phyloP scores from a whole-genome alignment of 768 basidiomycete species.

The Kwoniella newhampshirensis region DNA sequence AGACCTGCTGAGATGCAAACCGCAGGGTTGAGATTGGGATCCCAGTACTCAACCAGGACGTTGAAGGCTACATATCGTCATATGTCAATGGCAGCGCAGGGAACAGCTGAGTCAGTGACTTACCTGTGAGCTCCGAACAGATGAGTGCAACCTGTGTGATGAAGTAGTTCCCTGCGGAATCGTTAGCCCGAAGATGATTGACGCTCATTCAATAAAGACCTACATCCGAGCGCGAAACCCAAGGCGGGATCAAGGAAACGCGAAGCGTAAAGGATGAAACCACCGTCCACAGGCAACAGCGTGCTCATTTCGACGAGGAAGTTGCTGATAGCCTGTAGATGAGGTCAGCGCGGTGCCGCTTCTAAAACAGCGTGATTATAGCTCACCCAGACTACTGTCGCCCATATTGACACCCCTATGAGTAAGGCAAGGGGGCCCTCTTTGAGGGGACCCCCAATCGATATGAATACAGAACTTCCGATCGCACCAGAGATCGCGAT shows the following conservation, averaged over 20 bases:
- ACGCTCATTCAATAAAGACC: neutral
- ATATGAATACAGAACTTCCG: constrained; percentile 23
- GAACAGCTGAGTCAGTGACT: too few relatives aligned
- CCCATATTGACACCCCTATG: constrained; percentile 28
- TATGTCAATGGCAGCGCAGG: too few relatives aligned
- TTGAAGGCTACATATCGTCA: constrained; percentile 13
- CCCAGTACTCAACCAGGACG: constrained; percentile 27
- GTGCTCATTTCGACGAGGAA: constrained; percentile 27
- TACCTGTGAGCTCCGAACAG: constrained; percentile 22
- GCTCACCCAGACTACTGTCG: constrained; percentile 9
- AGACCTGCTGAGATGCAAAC: constrained; percentile 50
- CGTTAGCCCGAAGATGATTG: neutral
- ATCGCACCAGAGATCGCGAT: constrained; percentile 28
- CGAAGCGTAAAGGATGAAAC: constrained; percentile 23
- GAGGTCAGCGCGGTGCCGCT: neutral
- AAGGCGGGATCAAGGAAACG: constrained; percentile 22
- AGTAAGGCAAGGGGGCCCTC: constrained; percentile 28
- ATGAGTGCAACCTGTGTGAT: constrained; percentile 18
- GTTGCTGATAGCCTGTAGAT: constrained; percentile 11
- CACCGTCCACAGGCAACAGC: constrained; percentile 23
- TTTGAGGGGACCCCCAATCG: constrained; percentile 22
- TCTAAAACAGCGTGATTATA: too few relatives aligned
- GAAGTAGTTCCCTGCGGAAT: constrained; percentile 1
- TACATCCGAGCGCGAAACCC: neutral
- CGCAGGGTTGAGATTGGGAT: constrained; percentile 12